A percentile compares a stretch with the other conserved stretches of the same genome.
phyloP scores from a whole-genome alignment of 768 basidiomycete genomes.

The Suillus fuscotomentosus region DNA sequence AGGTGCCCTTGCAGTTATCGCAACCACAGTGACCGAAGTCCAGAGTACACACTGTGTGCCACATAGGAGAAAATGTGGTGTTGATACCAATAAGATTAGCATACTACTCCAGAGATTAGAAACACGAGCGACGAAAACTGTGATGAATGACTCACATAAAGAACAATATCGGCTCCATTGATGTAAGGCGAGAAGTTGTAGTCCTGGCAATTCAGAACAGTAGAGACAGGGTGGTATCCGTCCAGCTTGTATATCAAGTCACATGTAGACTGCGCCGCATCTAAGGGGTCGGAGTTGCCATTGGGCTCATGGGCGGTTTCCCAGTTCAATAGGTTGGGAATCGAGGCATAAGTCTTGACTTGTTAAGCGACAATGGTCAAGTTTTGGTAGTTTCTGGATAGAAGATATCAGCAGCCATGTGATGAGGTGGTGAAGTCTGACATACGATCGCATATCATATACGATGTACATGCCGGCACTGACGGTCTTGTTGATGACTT shows the following conservation, averaged over 20 bases:
- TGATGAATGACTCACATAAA: slow-evolving; percentile 61
- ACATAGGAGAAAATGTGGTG: slow-evolving; percentile 56
- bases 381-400: slow-evolving; percentile 56
- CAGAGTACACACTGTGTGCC: slow-evolving; percentile 57
- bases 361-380: slow-evolving; percentile 56
- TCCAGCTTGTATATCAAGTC: slow-evolving; percentile 48
- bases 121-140: slow-evolving; percentile 7
- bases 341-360: slow-evolving; percentile 61
- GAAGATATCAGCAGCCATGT: background rate
- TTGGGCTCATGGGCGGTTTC: slow-evolving; percentile 77
- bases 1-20: slow-evolving; percentile 60
- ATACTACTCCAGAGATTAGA: slow-evolving; percentile 9
- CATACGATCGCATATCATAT: slow-evolving; percentile 73
- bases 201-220: slow-evolving; percentile 56
- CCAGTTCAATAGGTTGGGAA: slow-evolving; percentile 67
- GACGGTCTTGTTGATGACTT: slow-evolving; percentile 16
- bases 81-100: slow-evolving; percentile 48
- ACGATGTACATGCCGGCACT: slow-evolving; percentile 53
- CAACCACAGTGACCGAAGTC: slow-evolving; percentile 76
- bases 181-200: slow-evolving; percentile 61
- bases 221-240: slow-evolving; percentile 57
- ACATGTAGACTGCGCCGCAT: slow-evolving; percentile 48
- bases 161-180: slow-evolving; percentile 63
- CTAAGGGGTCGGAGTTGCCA: slow-evolving; percentile 60
- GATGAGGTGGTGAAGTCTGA: background rate